A percentile compares a stretch with the other conserved stretches of the same genome.
These are phyloP conservation scores for Aspergillus hortae DNA, from an alignment of 2,329 filamentous ascomycete species.

Conservation along the genomic window DNA sequence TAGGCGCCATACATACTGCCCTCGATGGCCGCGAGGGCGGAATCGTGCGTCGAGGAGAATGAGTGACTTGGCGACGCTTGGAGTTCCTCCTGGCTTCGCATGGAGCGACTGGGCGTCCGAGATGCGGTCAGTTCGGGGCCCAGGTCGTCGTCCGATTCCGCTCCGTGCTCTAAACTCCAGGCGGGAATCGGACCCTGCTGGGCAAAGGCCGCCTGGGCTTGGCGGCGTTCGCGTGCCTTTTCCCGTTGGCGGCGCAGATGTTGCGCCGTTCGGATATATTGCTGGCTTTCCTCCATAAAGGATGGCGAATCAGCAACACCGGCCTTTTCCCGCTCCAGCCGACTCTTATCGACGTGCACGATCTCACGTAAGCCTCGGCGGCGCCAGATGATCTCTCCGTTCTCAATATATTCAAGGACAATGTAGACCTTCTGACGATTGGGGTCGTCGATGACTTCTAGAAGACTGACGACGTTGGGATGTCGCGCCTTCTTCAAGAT, in stretches of 20 bases:
- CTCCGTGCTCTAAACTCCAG: conserved; percentile 84
- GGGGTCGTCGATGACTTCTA: conserved; percentile 97
- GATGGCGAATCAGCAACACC: conserved; percentile 68
- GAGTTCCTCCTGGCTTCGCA: conserved; percentile 47
- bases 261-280: conserved; percentile 38
- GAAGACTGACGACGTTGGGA: conserved; percentile 89
- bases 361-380: conserved; percentile 83
- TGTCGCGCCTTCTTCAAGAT: conserved; percentile 98
- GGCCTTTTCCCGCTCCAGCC: conserved; percentile 70
- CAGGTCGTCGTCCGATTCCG: conserved; percentile 47
- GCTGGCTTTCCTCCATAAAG: conserved; percentile 42
- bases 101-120: conserved; percentile 32
- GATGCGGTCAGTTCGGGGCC: conserved; percentile 28
- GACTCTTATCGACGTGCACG: conserved; percentile 74
- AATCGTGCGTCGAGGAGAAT: conserved; percentile 42
- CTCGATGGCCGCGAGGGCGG: conserved; percentile 57
- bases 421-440: conserved; percentile 98
- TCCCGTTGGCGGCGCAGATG: conserved; percentile 45
- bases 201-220: conserved; percentile 55
- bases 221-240: conserved; percentile 58
- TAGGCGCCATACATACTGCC: conserved; percentile 76
- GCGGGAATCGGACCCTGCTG: conserved; percentile 55
- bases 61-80: conserved; percentile 54
- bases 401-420: conserved; percentile 89
- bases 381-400: conserved; percentile 92